Conservation (phyloP, 495 filamentous ascomycete genomes). For the Hypoxylon lienhwacheense region DNA sequence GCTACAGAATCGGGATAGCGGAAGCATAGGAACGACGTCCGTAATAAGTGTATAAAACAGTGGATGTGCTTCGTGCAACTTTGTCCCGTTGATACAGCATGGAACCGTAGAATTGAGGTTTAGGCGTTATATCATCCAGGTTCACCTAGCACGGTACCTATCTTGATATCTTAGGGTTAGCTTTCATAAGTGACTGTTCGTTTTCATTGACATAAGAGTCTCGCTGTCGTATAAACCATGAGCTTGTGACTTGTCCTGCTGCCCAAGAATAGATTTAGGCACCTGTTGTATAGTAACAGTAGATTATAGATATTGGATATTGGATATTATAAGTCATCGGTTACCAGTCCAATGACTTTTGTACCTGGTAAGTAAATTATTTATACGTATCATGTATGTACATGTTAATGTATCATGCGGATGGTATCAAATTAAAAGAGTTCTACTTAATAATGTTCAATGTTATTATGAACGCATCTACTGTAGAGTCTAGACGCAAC, state of each 20-base stretch:
- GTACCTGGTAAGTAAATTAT: no score
- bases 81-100: constrained; percentile 3
- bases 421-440: no score
- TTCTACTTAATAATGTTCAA: no score
- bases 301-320: no score
- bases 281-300: no score
- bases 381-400: no score
- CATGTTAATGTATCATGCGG: no score
- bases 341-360: no score
- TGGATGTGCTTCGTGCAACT: constrained; percentile 22
- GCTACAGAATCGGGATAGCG: constrained; percentile 7
- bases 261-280: no score
- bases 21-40: constrained; percentile 2
- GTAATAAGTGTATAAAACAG: constrained; percentile 26
- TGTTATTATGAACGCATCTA: no score
- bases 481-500: no score
- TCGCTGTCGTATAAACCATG: background rate
- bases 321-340: background rate
- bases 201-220: background rate
- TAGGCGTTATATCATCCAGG: constrained; percentile 18
- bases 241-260: constrained; percentile 9
- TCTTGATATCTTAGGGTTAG: constrained; percentile 21
- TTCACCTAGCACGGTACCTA: constrained; percentile 9
- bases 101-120: constrained; percentile 13
- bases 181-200: constrained; percentile 19